phyloP scores from a whole-genome alignment of 768 basidiomycete genomes.

The Xanthoconium stramineum region DNA sequence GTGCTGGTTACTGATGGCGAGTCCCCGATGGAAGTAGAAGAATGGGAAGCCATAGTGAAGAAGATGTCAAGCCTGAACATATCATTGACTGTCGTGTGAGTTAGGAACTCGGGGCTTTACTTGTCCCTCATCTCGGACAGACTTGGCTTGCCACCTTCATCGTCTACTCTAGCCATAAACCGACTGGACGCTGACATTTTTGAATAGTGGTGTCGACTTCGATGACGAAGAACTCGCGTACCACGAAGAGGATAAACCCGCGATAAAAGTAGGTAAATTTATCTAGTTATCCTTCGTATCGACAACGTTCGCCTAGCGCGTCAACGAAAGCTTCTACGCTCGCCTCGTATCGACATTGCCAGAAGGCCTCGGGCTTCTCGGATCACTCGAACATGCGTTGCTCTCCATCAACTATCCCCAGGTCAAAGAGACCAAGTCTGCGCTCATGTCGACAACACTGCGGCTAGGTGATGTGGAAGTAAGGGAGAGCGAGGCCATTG shows the following conservation, averaged over 20 bases:
- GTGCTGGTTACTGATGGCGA: slow-evolving; percentile 85
- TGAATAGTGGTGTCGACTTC: slow-evolving; percentile 80
- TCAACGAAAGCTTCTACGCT: slow-evolving; percentile 73
- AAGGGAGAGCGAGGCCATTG: slow-evolving; percentile 67
- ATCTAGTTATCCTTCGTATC: background rate
- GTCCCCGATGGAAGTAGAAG: slow-evolving; percentile 65
- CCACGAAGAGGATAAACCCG: slow-evolving; percentile 63
- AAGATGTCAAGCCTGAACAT: slow-evolving; percentile 64
- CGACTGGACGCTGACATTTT: slow-evolving; percentile 5
- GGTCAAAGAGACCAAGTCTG: slow-evolving; percentile 64
- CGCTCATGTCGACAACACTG: slow-evolving; percentile 59
- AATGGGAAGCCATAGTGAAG: slow-evolving; percentile 66
- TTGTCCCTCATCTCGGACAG: background rate
- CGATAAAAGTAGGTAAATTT: slow-evolving; percentile 59
- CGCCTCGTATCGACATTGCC: slow-evolving; percentile 39
- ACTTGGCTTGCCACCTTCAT: too few relatives aligned
- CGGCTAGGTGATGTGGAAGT: slow-evolving; percentile 75
- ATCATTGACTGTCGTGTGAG: slow-evolving; percentile 69
- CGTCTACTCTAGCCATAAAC: background rate
- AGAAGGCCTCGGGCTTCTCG: slow-evolving; percentile 25
- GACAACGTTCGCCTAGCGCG: slow-evolving; percentile 40
- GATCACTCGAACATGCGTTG: slow-evolving; percentile 30
- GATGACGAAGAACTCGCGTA: slow-evolving; percentile 67
- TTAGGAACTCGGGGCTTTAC: background rate
- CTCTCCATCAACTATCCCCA: slow-evolving; percentile 46